These are phyloP conservation scores for Ceratocystis colombiana DNA, from an alignment of 2,329 filamentous ascomycete species.

Conservation along the genomic window DNA sequence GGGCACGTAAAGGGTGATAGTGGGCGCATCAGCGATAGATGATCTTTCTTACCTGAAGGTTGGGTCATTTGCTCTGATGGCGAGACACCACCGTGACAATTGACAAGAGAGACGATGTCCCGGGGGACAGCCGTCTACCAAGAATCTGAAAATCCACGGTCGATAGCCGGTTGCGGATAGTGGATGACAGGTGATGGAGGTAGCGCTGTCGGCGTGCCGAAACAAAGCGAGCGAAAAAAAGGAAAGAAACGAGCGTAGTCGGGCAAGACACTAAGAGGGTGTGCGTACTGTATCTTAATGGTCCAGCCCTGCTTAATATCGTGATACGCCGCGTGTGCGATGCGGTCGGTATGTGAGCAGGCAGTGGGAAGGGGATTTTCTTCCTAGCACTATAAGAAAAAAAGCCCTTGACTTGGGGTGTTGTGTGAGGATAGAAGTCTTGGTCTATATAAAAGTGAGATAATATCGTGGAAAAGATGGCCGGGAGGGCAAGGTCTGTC, in stretches of 20 bases:
- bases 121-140: constrained; percentile 21
- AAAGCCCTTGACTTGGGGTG: not conserved
- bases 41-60: constrained; percentile 19
- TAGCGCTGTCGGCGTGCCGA: not conserved
- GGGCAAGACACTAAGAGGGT: not conserved
- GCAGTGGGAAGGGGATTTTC: not conserved
- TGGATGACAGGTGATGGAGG: not conserved
- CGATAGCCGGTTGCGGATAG: constrained; percentile 17
- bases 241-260: not conserved
- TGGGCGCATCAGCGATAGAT: too few relatives aligned
- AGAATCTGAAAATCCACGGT: constrained; percentile 5
- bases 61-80: constrained; percentile 23
- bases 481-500: constrained; percentile 10
- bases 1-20: too few relatives aligned
- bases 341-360: not conserved
- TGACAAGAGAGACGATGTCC: constrained; percentile 20
- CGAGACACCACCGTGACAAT: constrained; percentile 14
- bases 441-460: constrained; percentile 9
- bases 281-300: not conserved
- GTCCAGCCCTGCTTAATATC: too few relatives aligned
- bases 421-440: not conserved
- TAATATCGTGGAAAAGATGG: constrained; percentile 14
- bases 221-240: constrained; percentile 3
- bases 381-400: not conserved
- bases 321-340: too few relatives aligned